A percentile compares a stretch with the other conserved stretches of the same genome.
Evolutionary conservation across 1,139 yeast genomes (phyloP).

Genomic region (Debaryomyces coudertii): DNA sequence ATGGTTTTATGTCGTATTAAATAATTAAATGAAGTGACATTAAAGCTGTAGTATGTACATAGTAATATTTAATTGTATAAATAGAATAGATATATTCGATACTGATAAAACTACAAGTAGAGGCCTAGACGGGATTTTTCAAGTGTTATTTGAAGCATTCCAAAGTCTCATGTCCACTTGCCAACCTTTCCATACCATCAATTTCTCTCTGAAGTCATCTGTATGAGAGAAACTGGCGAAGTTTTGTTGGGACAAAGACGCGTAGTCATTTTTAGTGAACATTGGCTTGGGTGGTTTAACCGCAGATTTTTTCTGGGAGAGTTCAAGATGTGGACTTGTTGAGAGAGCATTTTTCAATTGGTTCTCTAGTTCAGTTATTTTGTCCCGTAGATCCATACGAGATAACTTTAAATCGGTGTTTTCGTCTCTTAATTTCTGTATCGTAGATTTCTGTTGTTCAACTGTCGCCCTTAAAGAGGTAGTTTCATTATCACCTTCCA

Average conservation of each 20-base stretch:
- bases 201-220: constrained; percentile 44
- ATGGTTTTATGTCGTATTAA: constrained; percentile 81
- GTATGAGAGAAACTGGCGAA: constrained; percentile 24
- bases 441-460: constrained; percentile 39
- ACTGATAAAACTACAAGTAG: neutral
- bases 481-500: constrained; percentile 32
- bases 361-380: constrained; percentile 31
- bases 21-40: constrained; percentile 24
- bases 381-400: constrained; percentile 51
- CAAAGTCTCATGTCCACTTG: constrained; percentile 83
- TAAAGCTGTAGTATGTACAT: constrained; percentile 3
- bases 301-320: constrained; percentile 13
- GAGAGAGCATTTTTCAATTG: constrained; percentile 19
- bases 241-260: constrained; percentile 34
- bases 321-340: constrained; percentile 8
- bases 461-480: constrained; percentile 27
- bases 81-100: constrained; percentile 11
- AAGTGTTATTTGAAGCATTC: constrained; percentile 44
- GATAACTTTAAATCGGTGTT: constrained; percentile 47
- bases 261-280: constrained; percentile 39
- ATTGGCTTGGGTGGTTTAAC: constrained; percentile 39
- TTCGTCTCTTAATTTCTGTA: constrained; percentile 44
- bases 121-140: constrained; percentile 28
- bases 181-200: constrained; percentile 78
- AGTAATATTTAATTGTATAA: constrained; percentile 9